Base-by-base conservation (phyloP, 495 filamentous ascomycete species). In the Cercophora scortea region DNA sequence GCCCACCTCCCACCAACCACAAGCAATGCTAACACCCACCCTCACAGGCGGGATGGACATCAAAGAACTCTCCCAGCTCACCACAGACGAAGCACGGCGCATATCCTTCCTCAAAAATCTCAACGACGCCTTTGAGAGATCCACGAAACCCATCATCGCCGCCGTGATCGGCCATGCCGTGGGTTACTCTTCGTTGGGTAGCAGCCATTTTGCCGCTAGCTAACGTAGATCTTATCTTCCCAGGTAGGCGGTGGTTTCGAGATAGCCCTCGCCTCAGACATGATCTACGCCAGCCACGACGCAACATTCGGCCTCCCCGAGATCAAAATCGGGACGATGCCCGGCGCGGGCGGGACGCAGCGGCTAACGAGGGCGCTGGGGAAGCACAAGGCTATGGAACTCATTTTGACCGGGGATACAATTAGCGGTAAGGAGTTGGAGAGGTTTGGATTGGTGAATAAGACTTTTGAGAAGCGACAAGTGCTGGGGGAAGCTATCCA, bases 281-380 rank as follows among this genome's bases (percentile, higher is more conserved):
- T 76, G 35, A 72, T 76, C 15, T 68, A 60, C 42, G 59, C 67
- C 6, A 47, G 68, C 4, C 45, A 60, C 5, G 51, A 61, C 45
- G 62, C 70, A 18, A 54, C 34, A 36, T 74, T 74, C 53, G 71
- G 70, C 12, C 61, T 73, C 2, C 73, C 73, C 0, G 73, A 76
- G 51, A 59, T 76, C 47, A 71, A 62, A 33, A 67, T 74, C 44
- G 70, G 71, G 15, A 64, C 62, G 0, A 71, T 76, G 39, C 73
- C 73, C 0, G 72, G 72, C 5, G 67, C 66, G 1, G 73, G 71
- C 13, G 71, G 73, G 3, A 72, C 71, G 4, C 71, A 74, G 51
- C 59, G 73, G 38, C 50, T 74, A 10, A 62, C 67, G 7, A 60
- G 58, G 19, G 66, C 60, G 8, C 25, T 76, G 45, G 72, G 72